These are phyloP conservation scores for Rhododendron ovatum DNA, from an alignment of 148 eudicot genomes.

Conservation along the genomic window DNA sequence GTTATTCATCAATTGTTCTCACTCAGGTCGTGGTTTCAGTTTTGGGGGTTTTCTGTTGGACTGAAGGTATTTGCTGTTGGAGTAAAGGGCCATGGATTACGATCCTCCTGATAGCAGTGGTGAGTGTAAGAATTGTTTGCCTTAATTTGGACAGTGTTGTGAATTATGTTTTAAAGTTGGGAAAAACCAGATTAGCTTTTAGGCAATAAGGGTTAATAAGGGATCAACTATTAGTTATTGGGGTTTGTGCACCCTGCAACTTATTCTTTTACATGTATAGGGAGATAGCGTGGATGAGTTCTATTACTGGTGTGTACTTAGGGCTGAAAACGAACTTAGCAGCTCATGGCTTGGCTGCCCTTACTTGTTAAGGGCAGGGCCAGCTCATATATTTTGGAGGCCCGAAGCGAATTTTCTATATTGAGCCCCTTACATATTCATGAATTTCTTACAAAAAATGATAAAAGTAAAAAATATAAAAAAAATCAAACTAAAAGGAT, in stretches of 20 bases:
- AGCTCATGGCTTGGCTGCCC: too few species aligned
- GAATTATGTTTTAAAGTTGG: not conserved
- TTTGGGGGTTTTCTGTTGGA: not conserved
- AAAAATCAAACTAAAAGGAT: too few species aligned
- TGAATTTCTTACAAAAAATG: too few species aligned
- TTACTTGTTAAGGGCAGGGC: too few species aligned
- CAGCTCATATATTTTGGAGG: too few species aligned
- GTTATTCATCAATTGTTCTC: not conserved
- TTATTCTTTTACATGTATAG: not conserved
- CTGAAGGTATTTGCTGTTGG: not conserved
- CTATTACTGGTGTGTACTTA: too few species aligned
- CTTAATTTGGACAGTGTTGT: not conserved
- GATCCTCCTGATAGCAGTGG: conserved; percentile 56
- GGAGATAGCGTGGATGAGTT: not conserved
- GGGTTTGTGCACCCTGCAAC: not conserved
- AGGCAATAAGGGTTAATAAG: not conserved
- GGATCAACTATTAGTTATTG: not conserved
- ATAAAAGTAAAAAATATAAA: too few species aligned
- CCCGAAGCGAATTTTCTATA: too few species aligned
- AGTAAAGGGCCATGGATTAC: conserved; percentile 38
- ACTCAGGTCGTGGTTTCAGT: not conserved
- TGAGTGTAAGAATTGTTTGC: conserved; percentile 21
- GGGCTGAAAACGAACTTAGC: too few species aligned
- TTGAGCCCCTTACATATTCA: too few species aligned
- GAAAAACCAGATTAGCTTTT: not conserved